phyloP scores from a whole-genome alignment of 2,329 filamentous ascomycete genomes.

The Hypocreales sp. region DNA sequence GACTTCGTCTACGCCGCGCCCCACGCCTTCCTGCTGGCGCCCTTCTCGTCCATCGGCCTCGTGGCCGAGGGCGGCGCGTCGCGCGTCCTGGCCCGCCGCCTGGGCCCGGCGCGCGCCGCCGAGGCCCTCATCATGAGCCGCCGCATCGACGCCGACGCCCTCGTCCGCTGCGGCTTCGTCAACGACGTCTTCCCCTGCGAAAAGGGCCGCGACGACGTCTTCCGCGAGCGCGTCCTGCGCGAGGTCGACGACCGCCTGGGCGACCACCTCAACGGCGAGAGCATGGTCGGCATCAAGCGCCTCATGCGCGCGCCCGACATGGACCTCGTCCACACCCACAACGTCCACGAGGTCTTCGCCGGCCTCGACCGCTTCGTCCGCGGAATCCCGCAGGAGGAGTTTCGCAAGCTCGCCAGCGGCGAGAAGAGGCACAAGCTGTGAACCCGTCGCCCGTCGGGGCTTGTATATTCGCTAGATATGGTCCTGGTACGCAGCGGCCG shows the following conservation, averaged over 20 bases:
- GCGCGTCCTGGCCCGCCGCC: conserved; percentile 59
- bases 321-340: conserved; percentile 60
- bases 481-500: no score
- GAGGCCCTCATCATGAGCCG: conserved; percentile 89
- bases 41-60: conserved; percentile 78
- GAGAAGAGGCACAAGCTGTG: conserved; percentile 92
- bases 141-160: conserved; percentile 55
- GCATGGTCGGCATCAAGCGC: conserved; percentile 70
- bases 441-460: no score
- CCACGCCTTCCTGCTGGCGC: conserved; percentile 72
- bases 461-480: no score
- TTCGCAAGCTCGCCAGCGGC: conserved; percentile 66
- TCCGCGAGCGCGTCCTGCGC: conserved; percentile 53
- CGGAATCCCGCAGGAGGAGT: conserved; percentile 79
- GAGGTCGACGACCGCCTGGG: conserved; percentile 76
- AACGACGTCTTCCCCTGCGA: conserved; percentile 60
- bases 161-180: conserved; percentile 65
- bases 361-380: conserved; percentile 67
- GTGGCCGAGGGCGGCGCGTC: conserved; percentile 80
- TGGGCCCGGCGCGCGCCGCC: conserved; percentile 72
- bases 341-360: conserved; percentile 70
- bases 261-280: conserved; percentile 63
- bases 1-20: conserved; percentile 89
- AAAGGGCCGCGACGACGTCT: conserved; percentile 49
- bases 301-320: conserved; percentile 61